Conservation (phyloP, 2,329 filamentous ascomycete species). For the Ophiostoma fasciatum region DNA sequence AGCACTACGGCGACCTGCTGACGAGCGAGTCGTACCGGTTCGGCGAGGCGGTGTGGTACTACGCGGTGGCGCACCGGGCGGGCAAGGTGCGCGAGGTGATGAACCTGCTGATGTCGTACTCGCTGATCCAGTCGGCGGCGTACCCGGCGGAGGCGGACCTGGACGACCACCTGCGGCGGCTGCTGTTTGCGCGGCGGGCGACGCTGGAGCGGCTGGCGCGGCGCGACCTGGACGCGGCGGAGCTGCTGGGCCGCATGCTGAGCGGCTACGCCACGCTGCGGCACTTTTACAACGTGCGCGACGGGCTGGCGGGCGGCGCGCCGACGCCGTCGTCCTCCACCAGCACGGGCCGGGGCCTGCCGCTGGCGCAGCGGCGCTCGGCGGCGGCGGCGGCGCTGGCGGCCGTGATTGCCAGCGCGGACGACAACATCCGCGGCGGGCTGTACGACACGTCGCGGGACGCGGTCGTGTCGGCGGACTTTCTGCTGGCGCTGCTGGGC, state of each 20-base stretch:
- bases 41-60: constrained; percentile 80
- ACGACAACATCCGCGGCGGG: constrained; percentile 82
- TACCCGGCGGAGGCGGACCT: constrained; percentile 60
- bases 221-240: constrained; percentile 66
- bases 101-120: constrained; percentile 76
- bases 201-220: constrained; percentile 58
- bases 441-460: constrained; percentile 70
- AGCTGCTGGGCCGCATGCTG: constrained; percentile 69
- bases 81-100: constrained; percentile 74
- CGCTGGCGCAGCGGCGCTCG: constrained; percentile 48
- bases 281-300: constrained; percentile 79
- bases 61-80: constrained; percentile 66
- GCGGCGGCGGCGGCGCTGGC: constrained; percentile 62
- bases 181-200: constrained; percentile 57
- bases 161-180: constrained; percentile 52
- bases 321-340: too few species aligned
- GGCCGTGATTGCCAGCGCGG: constrained; percentile 72
- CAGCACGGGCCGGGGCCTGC: constrained; percentile 22
- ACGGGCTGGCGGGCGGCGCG: constrained; percentile 30
- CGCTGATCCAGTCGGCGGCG: constrained; percentile 67
- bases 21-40: constrained; percentile 60
- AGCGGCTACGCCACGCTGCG: constrained; percentile 87
- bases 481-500: constrained; percentile 66
- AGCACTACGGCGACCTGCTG: constrained; percentile 75
- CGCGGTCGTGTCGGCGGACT: constrained; percentile 78